Evolutionary conservation across 2,329 filamentous ascomycete genomes (phyloP).

Genomic region (Trichoderma breve): DNA sequence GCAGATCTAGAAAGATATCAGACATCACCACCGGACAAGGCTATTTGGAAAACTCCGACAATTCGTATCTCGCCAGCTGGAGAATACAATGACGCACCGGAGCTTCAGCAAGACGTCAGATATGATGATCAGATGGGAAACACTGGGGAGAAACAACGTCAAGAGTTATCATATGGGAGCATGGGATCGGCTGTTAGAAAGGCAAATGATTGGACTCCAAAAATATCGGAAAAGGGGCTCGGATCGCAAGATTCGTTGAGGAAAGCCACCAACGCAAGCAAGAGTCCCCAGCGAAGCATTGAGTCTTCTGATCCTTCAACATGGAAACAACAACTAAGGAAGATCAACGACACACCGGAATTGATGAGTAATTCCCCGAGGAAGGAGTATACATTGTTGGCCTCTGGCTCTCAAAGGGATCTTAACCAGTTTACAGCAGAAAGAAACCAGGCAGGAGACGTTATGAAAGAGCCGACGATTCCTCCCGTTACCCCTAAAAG

Average conservation of each 20-base stretch:
- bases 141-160: neutral
- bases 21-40: neutral
- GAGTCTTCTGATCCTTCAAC: slow-evolving; percentile 3
- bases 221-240: neutral
- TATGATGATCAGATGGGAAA: neutral
- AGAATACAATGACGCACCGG: neutral
- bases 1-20: neutral
- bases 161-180: neutral
- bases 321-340: slow-evolving; percentile 15
- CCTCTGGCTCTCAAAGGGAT: neutral
- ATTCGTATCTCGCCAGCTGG: neutral
- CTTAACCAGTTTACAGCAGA: neutral
- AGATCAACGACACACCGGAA: neutral
- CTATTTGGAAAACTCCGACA: neutral
- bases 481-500: neutral
- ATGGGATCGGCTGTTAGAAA: neutral
- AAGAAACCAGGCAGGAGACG: neutral
- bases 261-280: neutral
- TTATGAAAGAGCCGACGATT: neutral
- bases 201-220: neutral
- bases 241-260: neutral
- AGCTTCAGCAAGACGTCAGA: neutral
- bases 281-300: neutral
- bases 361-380: neutral
- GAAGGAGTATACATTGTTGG: neutral